phyloP scores from a whole-genome alignment of 306 rosid genomes.

The Quercus cerris region DNA sequence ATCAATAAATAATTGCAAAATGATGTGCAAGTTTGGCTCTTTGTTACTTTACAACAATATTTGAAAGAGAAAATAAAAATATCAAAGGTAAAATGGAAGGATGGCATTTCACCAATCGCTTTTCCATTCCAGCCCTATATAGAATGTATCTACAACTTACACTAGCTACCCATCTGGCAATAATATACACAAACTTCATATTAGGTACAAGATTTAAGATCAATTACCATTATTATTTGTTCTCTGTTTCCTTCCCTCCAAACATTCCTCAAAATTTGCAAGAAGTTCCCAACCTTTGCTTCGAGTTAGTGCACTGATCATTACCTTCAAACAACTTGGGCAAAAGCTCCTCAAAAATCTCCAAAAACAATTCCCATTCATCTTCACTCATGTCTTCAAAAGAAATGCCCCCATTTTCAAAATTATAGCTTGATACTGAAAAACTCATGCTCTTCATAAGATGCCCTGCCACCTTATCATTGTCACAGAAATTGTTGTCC shows the following conservation, averaged over 20 bases:
- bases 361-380: conserved; percentile 70
- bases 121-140: conserved; percentile 35
- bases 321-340: conserved; percentile 33
- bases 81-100: conserved; percentile 42
- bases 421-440: conserved; percentile 19
- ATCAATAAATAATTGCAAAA: not conserved
- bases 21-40: not conserved
- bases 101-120: conserved; percentile 62
- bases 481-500: not conserved
- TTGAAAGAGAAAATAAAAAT: not conserved
- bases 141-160: conserved; percentile 50
- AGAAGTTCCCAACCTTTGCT: conserved; percentile 48
- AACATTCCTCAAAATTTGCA: conserved; percentile 43
- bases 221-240: conserved; percentile 22
- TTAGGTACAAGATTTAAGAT: conserved; percentile 9
- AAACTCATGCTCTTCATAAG: conserved; percentile 35
- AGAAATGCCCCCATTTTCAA: conserved; percentile 42
- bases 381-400: conserved; percentile 62
- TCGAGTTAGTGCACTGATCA: conserved; percentile 34
- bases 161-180: conserved; percentile 12
- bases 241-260: not conserved
- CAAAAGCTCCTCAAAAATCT: conserved; percentile 51
- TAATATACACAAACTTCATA: conserved; percentile 36
- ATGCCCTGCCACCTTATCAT: conserved; percentile 6
- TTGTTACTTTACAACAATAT: not conserved